Evolutionary conservation across 352 stramenopile species (phyloP), one percentile per base, ranked within the genome.

Genomic region (Globisporangium emineosum): DNA sequence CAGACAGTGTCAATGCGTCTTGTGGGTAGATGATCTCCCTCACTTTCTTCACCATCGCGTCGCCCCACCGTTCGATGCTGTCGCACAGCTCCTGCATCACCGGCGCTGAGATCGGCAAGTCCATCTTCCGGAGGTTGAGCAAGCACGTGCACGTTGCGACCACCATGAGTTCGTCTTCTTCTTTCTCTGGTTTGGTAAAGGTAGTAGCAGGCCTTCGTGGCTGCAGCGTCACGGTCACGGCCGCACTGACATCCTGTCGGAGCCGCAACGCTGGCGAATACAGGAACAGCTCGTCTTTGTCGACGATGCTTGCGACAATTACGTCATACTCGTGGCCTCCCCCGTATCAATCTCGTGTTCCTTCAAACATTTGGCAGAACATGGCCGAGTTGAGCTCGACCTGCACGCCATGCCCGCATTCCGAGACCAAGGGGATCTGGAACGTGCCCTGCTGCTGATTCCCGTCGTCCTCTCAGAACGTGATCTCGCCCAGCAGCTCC

Each of bases 391-490:
- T 59, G 30, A 59, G 32, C 53, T 59, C 53, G 6, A 59, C 32
- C 53, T 59, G 53, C 9, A 59, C 32, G 30, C 32, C 53, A 10
- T 47, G 13, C 8, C 53, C 50, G 27, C 37, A 25, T 12, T 56
- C 25, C 50, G 27, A 47, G 40, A 47, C 40, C 1, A 47, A 21
- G 15, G 2, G 40, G 40, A 21, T 47, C 40, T 47, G 15, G 15
- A 47, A 47, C 40, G 40, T 47, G 40, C 19, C 5, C 40, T 47
- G 15, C 7, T 21, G 40, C 4, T 15, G 40, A 1, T 19, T 70
- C 29, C 83, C 74, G 35, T 82, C 74, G 57, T 88, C 76, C 59
- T 89, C 78, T 0, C 75, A 72, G 13, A 88, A 49, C 27, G 77
- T 86, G 8, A 79, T 69, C 45, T 86, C 63, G 10, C 77, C 77